Percentiles rank a stretch among this genome's conserved stretches.
These are phyloP conservation scores for Physaria fendleri DNA, from an alignment of 345 rosid species.

Conservation along the genomic window DNA sequence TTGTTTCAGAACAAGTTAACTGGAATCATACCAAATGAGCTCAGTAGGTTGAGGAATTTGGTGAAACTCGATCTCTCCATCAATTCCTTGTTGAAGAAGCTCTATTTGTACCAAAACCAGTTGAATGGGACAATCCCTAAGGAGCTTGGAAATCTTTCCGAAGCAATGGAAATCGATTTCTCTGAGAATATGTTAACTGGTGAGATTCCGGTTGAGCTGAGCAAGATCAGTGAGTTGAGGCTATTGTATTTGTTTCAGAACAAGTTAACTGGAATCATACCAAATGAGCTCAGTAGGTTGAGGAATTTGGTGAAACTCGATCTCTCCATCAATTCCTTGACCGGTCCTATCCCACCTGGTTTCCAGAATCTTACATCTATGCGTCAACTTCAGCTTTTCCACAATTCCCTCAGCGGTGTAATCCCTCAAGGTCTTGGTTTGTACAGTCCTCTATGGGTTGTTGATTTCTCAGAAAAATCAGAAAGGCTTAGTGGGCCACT, in stretches of 20 bases:
- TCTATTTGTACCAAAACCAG: conserved; percentile 72
- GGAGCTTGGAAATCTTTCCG: conserved; percentile 75
- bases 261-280: conserved; percentile 70
- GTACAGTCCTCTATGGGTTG: conserved; percentile 69
- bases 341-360: conserved; percentile 67
- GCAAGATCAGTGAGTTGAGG: conserved; percentile 49
- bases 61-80: conserved; percentile 80
- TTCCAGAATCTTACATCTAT: conserved; percentile 63
- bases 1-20: conserved; percentile 75
- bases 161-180: conserved; percentile 67
- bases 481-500: conserved; percentile 71
- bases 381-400: conserved; percentile 80
- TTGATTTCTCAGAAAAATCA: conserved; percentile 84
- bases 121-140: conserved; percentile 82
- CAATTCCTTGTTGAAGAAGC: conserved; percentile 55
- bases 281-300: conserved; percentile 55
- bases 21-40: conserved; percentile 69
- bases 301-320: conserved; percentile 68
- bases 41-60: conserved; percentile 60
- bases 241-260: conserved; percentile 77
- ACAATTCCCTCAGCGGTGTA: conserved; percentile 54
- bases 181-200: conserved; percentile 75
- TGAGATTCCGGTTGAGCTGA: conserved; percentile 65
- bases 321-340: conserved; percentile 70
- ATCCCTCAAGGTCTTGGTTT: conserved; percentile 77